phyloP scores from a whole-genome alignment of 2,329 filamentous ascomycete species.

The Neurospora sp. region DNA sequence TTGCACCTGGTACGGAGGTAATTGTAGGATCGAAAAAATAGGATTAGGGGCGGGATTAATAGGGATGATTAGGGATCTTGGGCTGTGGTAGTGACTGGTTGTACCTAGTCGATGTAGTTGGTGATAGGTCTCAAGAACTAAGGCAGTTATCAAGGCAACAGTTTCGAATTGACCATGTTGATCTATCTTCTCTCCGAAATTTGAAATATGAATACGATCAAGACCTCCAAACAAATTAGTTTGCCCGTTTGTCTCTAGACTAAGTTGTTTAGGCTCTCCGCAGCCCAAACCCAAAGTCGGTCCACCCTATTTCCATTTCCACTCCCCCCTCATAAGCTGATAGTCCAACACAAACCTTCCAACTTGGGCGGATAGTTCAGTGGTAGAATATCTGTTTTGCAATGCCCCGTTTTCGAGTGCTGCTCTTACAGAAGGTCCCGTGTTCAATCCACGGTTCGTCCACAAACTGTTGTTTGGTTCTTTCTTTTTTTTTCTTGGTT shows the following conservation, averaged over 20 bases:
- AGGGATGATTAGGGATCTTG: background rate
- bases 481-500: background rate
- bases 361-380: background rate
- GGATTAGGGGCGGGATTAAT: background rate
- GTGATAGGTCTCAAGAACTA: no score
- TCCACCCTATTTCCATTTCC: no score
- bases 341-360: background rate
- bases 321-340: background rate
- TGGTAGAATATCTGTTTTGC: background rate
- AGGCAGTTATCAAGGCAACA: no score
- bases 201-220: no score
- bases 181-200: no score
- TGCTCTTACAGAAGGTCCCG: background rate
- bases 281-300: no score
- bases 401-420: background rate
- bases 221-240: no score
- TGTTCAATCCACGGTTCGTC: background rate
- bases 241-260: no score
- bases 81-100: background rate
- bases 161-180: no score
- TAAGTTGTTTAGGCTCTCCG: no score
- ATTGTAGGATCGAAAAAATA: background rate
- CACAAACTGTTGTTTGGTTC: background rate
- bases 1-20: background rate
- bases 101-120: no score